A percentile compares a stretch with the other conserved stretches of the same genome.
These are phyloP conservation scores for Schizophyllum amplum DNA, from an alignment of 1,284 basidiomycete genomes.

Conservation along the genomic window DNA sequence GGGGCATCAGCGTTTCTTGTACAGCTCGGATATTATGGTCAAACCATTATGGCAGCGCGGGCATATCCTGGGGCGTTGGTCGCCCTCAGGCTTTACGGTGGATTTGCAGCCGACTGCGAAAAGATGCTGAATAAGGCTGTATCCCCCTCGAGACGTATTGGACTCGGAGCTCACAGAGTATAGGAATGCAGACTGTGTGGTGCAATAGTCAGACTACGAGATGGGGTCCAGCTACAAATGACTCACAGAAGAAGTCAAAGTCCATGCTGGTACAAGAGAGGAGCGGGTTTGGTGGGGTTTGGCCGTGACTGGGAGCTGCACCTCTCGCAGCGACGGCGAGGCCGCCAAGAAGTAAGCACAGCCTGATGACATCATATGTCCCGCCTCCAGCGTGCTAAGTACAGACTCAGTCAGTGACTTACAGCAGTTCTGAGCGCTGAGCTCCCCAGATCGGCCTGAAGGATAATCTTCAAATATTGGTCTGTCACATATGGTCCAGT, in stretches of 20 bases:
- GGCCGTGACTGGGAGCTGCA: too few species aligned
- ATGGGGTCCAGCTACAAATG: neutral
- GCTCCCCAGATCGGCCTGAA: too few species aligned
- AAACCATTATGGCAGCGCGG: constrained; percentile 38
- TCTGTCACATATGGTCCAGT: too few species aligned
- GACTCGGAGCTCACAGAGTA: neutral
- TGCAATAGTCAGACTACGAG: neutral
- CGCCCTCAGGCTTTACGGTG: constrained; percentile 30
- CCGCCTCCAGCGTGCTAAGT: neutral
- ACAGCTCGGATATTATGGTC: neutral
- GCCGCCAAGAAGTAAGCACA: neutral
- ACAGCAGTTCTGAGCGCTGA: too few species aligned
- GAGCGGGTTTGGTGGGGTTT: neutral
- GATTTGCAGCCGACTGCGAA: constrained; percentile 34
- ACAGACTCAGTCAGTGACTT: neutral
- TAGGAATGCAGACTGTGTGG: neutral
- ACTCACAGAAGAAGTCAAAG: neutral
- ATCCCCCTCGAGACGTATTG: neutral
- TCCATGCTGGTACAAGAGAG: neutral
- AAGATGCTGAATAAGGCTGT: neutral
- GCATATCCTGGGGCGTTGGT: constrained; percentile 28
- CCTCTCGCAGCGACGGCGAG: neutral
- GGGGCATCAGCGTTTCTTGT: neutral
- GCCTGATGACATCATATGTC: neutral
- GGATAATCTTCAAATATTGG: too few species aligned